Evolutionary conservation across 1,284 basidiomycete species (phyloP).

Genomic region (Malassezia cuniculi): DNA sequence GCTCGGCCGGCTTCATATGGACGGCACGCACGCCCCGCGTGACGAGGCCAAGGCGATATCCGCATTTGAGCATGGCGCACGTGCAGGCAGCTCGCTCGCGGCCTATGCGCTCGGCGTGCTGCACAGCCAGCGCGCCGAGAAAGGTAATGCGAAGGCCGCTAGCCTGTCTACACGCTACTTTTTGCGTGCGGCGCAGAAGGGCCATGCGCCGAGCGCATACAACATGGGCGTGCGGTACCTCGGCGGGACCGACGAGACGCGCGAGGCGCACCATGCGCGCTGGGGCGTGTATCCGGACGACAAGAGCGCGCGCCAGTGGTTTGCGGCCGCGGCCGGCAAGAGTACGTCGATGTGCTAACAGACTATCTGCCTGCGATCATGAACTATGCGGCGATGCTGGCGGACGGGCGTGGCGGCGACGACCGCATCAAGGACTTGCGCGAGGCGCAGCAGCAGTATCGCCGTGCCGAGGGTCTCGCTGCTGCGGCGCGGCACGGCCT

Average conservation of each 20-base stretch:
- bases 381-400: constrained; percentile 15
- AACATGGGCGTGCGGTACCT: constrained; percentile 32
- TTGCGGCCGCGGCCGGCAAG: constrained; percentile 15
- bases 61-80: constrained; percentile 24
- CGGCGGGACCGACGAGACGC: constrained; percentile 12
- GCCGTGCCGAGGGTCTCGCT: too few relatives aligned
- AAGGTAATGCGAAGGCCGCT: neutral
- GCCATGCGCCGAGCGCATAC: constrained; percentile 31
- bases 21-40: constrained; percentile 14
- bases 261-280: constrained; percentile 20
- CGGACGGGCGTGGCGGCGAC: constrained; percentile 21
- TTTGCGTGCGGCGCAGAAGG: constrained; percentile 25
- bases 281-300: constrained; percentile 30
- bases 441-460: constrained; percentile 12
- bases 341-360: constrained; percentile 5
- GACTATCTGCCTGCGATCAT: constrained; percentile 17
- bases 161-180: constrained; percentile 18
- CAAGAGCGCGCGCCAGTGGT: constrained; percentile 24
- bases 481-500: too few relatives aligned
- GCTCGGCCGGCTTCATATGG: constrained; percentile 19
- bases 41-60: constrained; percentile 15
- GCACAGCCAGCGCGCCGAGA: constrained; percentile 1
- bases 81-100: constrained; percentile 13
- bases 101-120: constrained; percentile 8
- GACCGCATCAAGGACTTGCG: constrained; percentile 14